Base-by-base conservation (phyloP, 2,329 filamentous ascomycete species). In the Phaeosphaeria sp. region DNA sequence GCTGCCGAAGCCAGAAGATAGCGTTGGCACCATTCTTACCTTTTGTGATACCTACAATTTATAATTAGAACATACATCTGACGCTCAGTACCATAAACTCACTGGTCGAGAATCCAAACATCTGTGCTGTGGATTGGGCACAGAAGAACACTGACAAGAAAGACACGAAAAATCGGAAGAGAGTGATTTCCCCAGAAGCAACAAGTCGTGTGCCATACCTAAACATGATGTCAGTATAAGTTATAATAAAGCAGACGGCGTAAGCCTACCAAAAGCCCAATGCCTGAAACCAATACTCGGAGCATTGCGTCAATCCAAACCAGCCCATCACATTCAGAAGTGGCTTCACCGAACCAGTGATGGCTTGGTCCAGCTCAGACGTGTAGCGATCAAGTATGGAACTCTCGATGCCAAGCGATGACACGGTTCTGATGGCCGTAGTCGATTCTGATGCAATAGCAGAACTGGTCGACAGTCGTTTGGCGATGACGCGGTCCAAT, bases 31-130 rank as follows among this genome's bases (percentile, higher is more conserved):
- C 91, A 57, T 82, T 71, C 71, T 67, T 62, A 60, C 73, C 64
- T 63, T 72, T 53, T 46, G 75, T 42, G 60, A 98, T 97, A 0
- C 89, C 90, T 80, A 97, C 97, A 66, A 97, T 89, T 1, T 88
- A 90, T 6, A 93, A 27, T 27, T 27, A 27, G 25, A 5, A 27
- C 25, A 4, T 4, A 27, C n/a, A 27, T 27, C 9, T 27, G 25
- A 27, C 9, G 25, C 5, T 27, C 9, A 27, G 25, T 4, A 27
- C 25, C 9, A 9, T 5, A 27, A 27, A 9, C 25, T 27, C 9
- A 66, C 98, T 94, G 0, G 94, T 93, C 0, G 94, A 92, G 72
- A 97, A 98, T 0, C 90, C 92, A 80, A 98, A 98, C 67, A 98
- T 90, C 1, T 89, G 91, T 13, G 94, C 95, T 1, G 94, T 94